Evolutionary conservation across 768 basidiomycete genomes (phyloP).

Genomic region (Candolleomyces eurysporus): DNA sequence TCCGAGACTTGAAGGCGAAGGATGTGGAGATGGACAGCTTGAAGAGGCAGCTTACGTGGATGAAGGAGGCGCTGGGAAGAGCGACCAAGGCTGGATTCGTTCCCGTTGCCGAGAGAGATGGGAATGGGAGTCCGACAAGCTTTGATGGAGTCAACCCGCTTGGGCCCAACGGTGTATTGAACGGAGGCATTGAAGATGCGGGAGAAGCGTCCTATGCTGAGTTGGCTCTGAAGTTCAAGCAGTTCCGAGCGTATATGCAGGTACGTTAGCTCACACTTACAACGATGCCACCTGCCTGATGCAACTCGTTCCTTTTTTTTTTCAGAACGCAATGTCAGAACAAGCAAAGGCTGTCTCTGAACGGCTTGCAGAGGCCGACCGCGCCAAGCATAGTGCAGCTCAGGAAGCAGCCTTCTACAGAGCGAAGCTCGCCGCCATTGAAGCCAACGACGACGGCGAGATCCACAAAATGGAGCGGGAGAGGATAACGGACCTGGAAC

Average conservation of each 20-base stretch:
- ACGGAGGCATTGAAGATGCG: conserved; percentile 33
- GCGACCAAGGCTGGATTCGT: conserved; percentile 81
- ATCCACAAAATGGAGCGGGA: conserved; percentile 72
- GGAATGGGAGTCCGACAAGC: conserved; percentile 42
- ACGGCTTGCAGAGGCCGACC: conserved; percentile 76
- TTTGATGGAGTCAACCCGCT: conserved; percentile 15
- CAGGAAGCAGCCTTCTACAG: conserved; percentile 97
- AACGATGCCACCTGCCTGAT: conserved; percentile 1
- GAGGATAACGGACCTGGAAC: conserved; percentile 72
- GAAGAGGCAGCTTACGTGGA: conserved; percentile 80
- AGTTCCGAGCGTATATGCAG: conserved; percentile 84
- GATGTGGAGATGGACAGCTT: conserved; percentile 77
- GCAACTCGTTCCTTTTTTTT: conserved; percentile 4
- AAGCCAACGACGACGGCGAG: conserved; percentile 65
- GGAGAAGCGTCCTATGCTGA: conserved; percentile 55
- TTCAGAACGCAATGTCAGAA: conserved; percentile 65
- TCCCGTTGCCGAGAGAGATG: conserved; percentile 29
- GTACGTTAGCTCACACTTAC: conserved; percentile 39
- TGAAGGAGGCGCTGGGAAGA: conserved; percentile 74
- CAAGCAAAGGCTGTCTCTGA: conserved; percentile 79
- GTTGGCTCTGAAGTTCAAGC: conserved; percentile 79
- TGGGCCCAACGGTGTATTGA: neutral
- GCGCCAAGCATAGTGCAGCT: conserved; percentile 69
- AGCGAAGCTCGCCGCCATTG: conserved; percentile 88
- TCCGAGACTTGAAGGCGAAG: conserved; percentile 78